A percentile compares a stretch with the other conserved stretches of the same genome.
These are phyloP conservation scores for Yueomyces sinensis DNA, from an alignment of 805 yeast species.

Conservation along the genomic window DNA sequence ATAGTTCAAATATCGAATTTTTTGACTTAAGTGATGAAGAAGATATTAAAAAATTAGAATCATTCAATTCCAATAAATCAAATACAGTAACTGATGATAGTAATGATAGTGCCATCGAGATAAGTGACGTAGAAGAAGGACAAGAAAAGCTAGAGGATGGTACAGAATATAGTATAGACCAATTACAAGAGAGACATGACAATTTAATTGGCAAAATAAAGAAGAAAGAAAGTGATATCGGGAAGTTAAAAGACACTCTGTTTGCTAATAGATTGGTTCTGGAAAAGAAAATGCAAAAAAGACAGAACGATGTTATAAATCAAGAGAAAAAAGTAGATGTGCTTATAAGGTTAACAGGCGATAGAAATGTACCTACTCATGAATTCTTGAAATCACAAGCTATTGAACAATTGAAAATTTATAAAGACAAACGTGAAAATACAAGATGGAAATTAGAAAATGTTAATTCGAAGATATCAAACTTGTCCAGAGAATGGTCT, in stretches of 20 bases:
- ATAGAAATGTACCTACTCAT: conserved; percentile 5
- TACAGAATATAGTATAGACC: not conserved
- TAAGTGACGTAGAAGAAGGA: not conserved
- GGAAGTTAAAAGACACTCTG: not conserved
- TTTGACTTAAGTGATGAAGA: not conserved
- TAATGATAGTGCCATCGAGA: too few relatives aligned
- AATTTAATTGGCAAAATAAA: conserved; percentile 1
- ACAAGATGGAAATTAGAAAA: conserved; percentile 11
- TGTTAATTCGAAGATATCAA: conserved; percentile 6
- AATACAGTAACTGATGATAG: not conserved
- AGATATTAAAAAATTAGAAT: not conserved
- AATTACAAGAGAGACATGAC: conserved; percentile 2
- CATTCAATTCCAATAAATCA: not conserved
- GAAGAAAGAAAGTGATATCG: conserved; percentile 5
- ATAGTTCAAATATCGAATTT: not conserved
- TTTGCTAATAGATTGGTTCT: conserved; percentile 7
- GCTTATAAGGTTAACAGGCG: conserved; percentile 1
- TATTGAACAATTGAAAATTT: conserved; percentile 1
- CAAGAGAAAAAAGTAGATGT: conserved; percentile 6
- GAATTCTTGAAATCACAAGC: conserved; percentile 9
- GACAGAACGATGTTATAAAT: conserved; percentile 12
- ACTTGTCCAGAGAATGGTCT: conserved; percentile 3
- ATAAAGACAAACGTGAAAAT: conserved; percentile 6
- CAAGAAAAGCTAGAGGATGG: not conserved
- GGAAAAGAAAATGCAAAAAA: conserved; percentile 10